Percentiles rank a stretch among this genome's conserved stretches.
phyloP scores from a whole-genome alignment of 2,329 filamentous ascomycete species.

The Aspergillus intermedius region DNA sequence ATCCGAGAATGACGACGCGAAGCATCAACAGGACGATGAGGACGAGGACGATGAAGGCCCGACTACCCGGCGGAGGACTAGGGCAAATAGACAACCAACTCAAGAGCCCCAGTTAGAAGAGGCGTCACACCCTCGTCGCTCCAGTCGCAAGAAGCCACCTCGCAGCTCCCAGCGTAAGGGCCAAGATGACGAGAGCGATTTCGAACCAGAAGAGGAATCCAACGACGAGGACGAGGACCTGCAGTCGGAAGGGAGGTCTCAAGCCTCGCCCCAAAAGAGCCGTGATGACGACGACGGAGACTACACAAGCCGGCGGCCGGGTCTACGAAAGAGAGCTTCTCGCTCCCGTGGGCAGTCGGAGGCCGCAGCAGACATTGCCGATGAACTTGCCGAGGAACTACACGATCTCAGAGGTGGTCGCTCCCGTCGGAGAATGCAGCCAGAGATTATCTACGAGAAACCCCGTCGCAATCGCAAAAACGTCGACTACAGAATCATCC shows the following conservation, averaged over 20 bases:
- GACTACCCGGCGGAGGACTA: constrained; percentile 41
- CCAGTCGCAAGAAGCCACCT: constrained; percentile 34
- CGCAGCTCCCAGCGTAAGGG: constrained; percentile 40
- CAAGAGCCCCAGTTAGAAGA: constrained; percentile 18
- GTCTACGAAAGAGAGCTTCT: constrained; percentile 45
- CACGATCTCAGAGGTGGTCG: constrained; percentile 46
- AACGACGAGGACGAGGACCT: constrained; percentile 43
- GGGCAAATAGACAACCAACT: constrained; percentile 15
- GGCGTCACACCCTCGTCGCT: constrained; percentile 30
- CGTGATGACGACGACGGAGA: constrained; percentile 44
- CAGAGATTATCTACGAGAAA: constrained; percentile 35
- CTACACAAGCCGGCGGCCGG: constrained; percentile 45
- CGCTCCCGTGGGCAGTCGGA: constrained; percentile 40
- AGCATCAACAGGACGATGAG: constrained; percentile 37
- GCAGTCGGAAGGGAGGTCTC: constrained; percentile 41
- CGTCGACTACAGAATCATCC: constrained; percentile 81
- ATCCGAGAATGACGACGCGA: constrained; percentile 34
- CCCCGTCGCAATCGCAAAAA: constrained; percentile 55
- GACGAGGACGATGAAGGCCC: constrained; percentile 54
- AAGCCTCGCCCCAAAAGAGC: constrained; percentile 37
- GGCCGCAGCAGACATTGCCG: constrained; percentile 45
- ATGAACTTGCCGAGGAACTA: constrained; percentile 55
- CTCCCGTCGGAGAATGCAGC: constrained; percentile 31
- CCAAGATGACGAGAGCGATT: constrained; percentile 55
- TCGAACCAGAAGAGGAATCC: constrained; percentile 51